A percentile compares a stretch with the other conserved stretches of the same genome.
phyloP scores from a whole-genome alignment of 2,329 filamentous ascomycete species.

The Cladophialophora exuberans region DNA sequence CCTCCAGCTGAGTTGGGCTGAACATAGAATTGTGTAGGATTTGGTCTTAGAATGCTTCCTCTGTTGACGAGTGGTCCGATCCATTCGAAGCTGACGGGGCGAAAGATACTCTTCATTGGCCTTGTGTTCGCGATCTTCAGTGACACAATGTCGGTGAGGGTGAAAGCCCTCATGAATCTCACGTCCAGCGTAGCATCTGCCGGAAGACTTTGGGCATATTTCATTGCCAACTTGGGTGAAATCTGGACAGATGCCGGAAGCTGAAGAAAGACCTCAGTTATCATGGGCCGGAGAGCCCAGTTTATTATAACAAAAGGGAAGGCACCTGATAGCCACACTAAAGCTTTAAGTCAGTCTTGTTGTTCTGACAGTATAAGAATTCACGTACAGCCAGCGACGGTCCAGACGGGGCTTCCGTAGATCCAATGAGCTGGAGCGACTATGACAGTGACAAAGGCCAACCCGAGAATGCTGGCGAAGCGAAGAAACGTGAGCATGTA shows the following conservation, averaged over 20 bases:
- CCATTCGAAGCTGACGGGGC: slow-evolving; percentile 45
- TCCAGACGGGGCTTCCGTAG: slow-evolving; percentile 40
- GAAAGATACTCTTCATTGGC: slow-evolving; percentile 39
- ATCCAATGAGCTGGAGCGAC: slow-evolving; percentile 62
- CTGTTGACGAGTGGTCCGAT: slow-evolving; percentile 41
- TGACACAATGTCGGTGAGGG: slow-evolving; percentile 46
- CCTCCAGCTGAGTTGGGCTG: slow-evolving; percentile 38
- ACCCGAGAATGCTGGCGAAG: slow-evolving; percentile 70
- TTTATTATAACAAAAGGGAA: slow-evolving; percentile 68
- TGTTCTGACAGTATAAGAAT: not conserved
- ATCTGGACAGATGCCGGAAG: slow-evolving; percentile 68
- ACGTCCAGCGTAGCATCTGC: slow-evolving; percentile 48
- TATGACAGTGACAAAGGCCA: slow-evolving; percentile 67
- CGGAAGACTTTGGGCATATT: slow-evolving; percentile 50
- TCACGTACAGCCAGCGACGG: slow-evolving; percentile 26
- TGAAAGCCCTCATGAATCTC: slow-evolving; percentile 50
- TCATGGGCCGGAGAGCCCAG: slow-evolving; percentile 70
- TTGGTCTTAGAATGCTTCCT: slow-evolving; percentile 44
- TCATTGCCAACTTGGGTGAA: slow-evolving; percentile 54
- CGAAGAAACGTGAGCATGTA: slow-evolving; percentile 72
- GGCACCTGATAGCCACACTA: slow-evolving; percentile 50
- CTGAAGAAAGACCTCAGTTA: slow-evolving; percentile 71
- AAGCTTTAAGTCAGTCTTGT: slow-evolving; percentile 8
- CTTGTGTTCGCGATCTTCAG: slow-evolving; percentile 48
- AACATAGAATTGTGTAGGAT: slow-evolving; percentile 45